phyloP scores from a whole-genome alignment of 176 grass and related monocot genomes.

The Chrysopogon serrulatus region DNA sequence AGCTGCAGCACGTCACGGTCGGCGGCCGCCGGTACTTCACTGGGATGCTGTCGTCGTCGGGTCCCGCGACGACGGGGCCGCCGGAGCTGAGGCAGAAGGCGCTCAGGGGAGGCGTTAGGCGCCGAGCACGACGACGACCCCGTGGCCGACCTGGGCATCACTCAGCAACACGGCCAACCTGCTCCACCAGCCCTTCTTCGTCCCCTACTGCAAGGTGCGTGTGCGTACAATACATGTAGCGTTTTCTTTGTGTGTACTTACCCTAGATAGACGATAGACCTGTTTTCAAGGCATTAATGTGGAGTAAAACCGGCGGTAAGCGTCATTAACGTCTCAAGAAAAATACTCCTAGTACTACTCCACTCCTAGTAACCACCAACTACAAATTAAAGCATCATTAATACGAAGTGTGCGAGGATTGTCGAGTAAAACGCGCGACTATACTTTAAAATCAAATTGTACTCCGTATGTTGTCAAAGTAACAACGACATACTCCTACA shows the following conservation, averaged over 20 bases:
- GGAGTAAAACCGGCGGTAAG: neutral
- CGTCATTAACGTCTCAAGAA: neutral
- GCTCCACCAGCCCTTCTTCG: constrained; percentile 25
- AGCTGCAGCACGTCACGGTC: constrained; percentile 47
- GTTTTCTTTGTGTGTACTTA: neutral
- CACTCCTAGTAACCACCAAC: neutral
- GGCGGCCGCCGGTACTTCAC: constrained; percentile 46
- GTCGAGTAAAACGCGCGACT: too few species aligned
- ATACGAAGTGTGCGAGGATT: neutral
- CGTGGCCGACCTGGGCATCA: constrained; percentile 47
- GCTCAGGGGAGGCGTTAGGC: constrained; percentile 26
- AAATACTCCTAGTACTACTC: too few species aligned
- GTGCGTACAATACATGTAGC: neutral
- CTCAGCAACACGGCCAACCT: constrained; percentile 15
- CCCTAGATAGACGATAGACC: neutral
- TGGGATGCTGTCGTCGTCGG: constrained; percentile 32
- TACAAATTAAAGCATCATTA: neutral
- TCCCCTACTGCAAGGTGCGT: constrained; percentile 69
- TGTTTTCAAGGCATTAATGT: neutral
- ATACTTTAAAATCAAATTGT: too few species aligned
- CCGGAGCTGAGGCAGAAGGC: constrained; percentile 1
- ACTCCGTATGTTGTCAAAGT: too few species aligned
- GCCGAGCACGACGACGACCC: neutral
- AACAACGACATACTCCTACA: too few species aligned
- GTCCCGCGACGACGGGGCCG: neutral